Base-by-base conservation (phyloP, 805 yeast genomes). In the Zygosaccharomyces bisporus region DNA sequence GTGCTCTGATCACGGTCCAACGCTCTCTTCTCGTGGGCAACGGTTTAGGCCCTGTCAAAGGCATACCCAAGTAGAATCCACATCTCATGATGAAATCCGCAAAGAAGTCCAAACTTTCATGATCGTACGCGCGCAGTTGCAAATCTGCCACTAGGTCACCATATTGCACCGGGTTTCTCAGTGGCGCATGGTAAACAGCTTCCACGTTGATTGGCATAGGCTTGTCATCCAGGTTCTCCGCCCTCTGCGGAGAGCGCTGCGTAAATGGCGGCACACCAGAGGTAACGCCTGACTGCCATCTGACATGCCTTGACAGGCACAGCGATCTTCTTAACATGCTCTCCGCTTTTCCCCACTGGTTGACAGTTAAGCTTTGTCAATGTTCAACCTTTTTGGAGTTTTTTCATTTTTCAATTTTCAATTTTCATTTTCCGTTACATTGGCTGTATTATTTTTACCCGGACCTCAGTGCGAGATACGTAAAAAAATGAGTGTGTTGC, bases 1-100 rank as follows among this genome's bases (percentile, higher is more conserved):
- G 97, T 3, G 96, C 81, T 63, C 83, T 79, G 58, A 84, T 89
- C 34, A 93, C 96, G 0, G 99, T 93, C 87, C 96, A 91, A 55
- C 89, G 77, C 66, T 91, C 86, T 56, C 81, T 78, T 61, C 80
- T 83, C 3, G 84, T 80, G 51, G 80, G 83, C 51, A 78, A 64
- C 39, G 81, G 86, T 25, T 71, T 73, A 14, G 91, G 83, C 1
- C 89, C 90, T 10, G 81, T 76, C 25, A 85, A 80, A 13, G 98
- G 96, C 53, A 93, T 81, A 6, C 95, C 91, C 55, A 93, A 70
- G 66, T 86, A 93, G 63, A 77, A 93, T 0, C 96, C 98, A 0
- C 89, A 88, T 67, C 99, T 79, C 44, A 85, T 71, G 3, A 93
- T 86, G 66, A 93, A 93, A 65, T 91, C 95, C 21, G 86, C 73